Base-by-base conservation (phyloP, 1,284 basidiomycete genomes). In the Inonotus hispidus region DNA sequence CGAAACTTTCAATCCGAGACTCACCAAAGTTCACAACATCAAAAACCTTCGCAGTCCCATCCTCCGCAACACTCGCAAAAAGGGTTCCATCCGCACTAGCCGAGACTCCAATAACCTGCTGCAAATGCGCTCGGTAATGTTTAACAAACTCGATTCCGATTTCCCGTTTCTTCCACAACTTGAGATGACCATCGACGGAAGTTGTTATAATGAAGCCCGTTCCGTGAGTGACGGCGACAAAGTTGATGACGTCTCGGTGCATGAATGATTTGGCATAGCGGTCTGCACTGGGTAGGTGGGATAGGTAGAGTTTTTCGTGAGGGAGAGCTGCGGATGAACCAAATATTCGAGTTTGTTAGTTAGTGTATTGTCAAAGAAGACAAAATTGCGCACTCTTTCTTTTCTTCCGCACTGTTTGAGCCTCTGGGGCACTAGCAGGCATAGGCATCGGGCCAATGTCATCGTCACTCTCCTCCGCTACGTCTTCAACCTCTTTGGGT, bases 161-260 rank as follows among this genome's bases (percentile, higher is more conserved):
- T 13, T 95, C 90, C 75, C 97, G 94, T 75, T 99, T 99, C 79
- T 98, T 98, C 97, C 97, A 99, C 29, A 99, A 79, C 74, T 99
- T 99, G 68, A 99, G 77, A 73, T 96, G 92, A 0, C 97, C 97
- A 70, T 99, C 96, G 11, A 95, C 74, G 1, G 95, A 98, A 1
- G 95, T 95, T 1, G 97, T 99, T 62, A 99, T 83, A 58, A 98
- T 71, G 69, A 98, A 99, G 66, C 94, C 87, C 3, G 93, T 95
- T 63, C 61, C 94, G 92, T 83, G 89, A 16, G 94, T 95, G 68
- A 93, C 85, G 21, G 89, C 84, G 55, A 88, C 88, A 69, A 91
- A 95, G 71, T 93, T 96, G 66, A 99, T 81, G 19, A 87, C 83
- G 68, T 99, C 96, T 56, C 95, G 80, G 74, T 99, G 97, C 97